phyloP scores from a whole-genome alignment of 2,329 filamentous ascomycete species.

The Aspergillus alliaceus region DNA sequence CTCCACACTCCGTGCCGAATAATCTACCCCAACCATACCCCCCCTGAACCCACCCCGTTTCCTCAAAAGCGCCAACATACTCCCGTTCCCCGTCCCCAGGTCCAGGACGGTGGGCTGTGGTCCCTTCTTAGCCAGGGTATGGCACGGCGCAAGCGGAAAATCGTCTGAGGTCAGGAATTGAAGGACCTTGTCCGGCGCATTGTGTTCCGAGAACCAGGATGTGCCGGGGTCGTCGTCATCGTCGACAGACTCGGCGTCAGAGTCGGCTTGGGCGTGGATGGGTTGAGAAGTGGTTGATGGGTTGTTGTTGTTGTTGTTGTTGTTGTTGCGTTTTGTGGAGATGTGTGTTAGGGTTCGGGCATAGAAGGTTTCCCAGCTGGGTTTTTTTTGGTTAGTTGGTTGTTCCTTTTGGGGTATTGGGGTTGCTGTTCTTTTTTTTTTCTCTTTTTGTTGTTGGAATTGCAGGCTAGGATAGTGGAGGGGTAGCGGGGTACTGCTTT shows the following conservation, averaged over 20 bases:
- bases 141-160: slow-evolving; percentile 44
- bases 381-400: slow-evolving; percentile 11
- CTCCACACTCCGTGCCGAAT: slow-evolving; percentile 71
- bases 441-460: slow-evolving; percentile 8
- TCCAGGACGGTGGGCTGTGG: slow-evolving; percentile 65
- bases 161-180: slow-evolving; percentile 60
- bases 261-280: slow-evolving; percentile 7
- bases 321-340: slow-evolving; percentile 27
- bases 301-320: slow-evolving; percentile 1
- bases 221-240: slow-evolving; percentile 76
- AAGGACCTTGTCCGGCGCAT: slow-evolving; percentile 79
- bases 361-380: slow-evolving; percentile 65
- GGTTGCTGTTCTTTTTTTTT: background rate
- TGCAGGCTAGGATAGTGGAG: background rate
- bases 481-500: slow-evolving; percentile 14
- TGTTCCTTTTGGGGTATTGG: background rate
- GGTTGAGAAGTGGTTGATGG: too few relatives aligned
- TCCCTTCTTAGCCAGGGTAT: slow-evolving; percentile 25
- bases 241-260: slow-evolving; percentile 66
- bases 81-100: slow-evolving; percentile 91
- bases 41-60: slow-evolving; percentile 66
- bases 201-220: slow-evolving; percentile 93
- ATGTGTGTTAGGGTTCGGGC: slow-evolving; percentile 43
- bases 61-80: slow-evolving; percentile 78
- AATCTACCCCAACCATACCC: slow-evolving; percentile 82